phyloP scores from a whole-genome alignment of 495 filamentous ascomycete genomes.

The Hypoxylon lenormandii region DNA sequence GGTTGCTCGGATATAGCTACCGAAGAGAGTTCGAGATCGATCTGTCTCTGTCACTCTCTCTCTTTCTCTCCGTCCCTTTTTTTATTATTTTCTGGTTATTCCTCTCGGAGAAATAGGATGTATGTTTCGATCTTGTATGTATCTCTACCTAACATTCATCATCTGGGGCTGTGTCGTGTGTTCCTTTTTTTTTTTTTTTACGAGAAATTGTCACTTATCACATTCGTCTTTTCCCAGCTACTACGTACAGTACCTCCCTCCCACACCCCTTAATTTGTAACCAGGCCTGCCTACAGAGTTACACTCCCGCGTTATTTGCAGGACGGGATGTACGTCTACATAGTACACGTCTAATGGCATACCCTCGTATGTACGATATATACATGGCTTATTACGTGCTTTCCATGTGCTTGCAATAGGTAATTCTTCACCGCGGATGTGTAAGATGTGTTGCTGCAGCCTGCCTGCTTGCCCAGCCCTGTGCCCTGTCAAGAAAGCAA shows the following conservation, averaged over 20 bases:
- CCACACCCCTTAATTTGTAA: background rate
- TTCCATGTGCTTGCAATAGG: no score
- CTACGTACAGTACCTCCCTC: background rate
- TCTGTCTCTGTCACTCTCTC: background rate
- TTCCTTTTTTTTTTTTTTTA: no score
- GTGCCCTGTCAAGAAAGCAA: no score
- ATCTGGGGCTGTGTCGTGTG: no score
- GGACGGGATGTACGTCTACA: background rate
- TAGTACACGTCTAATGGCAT: no score
- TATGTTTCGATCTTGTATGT: no score
- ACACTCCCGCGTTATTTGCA: slow-evolving; percentile 10
- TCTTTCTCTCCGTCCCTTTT: background rate
- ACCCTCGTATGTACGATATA: no score
- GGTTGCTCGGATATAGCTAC: slow-evolving; percentile 29
- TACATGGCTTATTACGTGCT: no score
- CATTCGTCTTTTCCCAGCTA: background rate
- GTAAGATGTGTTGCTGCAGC: no score
- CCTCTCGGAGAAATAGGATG: slow-evolving; percentile 3
- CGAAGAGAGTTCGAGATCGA: slow-evolving; percentile 20
- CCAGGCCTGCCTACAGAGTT: background rate
- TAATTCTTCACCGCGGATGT: no score
- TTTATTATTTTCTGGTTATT: background rate
- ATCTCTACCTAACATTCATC: no score
- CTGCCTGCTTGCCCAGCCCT: no score
- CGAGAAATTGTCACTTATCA: slow-evolving; percentile 5